A percentile compares a stretch with the other conserved stretches of the same genome.
Evolutionary conservation across 768 basidiomycete genomes (phyloP).

Genomic region (Mycena olivaceomarginata): DNA sequence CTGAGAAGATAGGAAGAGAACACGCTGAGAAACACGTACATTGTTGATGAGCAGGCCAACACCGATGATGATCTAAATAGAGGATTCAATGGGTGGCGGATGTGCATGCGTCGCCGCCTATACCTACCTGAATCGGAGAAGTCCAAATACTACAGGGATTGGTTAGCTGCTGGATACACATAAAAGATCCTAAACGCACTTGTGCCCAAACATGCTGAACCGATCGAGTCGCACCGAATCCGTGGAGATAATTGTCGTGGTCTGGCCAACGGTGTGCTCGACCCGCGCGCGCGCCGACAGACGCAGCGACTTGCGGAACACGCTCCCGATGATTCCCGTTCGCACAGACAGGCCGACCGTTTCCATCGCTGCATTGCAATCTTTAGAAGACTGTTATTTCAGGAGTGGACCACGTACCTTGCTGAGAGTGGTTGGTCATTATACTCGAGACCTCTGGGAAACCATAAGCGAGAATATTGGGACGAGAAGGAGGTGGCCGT

Average conservation of each 20-base stretch:
- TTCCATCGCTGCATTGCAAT: constrained; percentile 60
- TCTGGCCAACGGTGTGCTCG: constrained; percentile 78
- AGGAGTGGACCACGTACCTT: constrained; percentile 55
- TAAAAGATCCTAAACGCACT: constrained; percentile 53
- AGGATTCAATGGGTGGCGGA: neutral
- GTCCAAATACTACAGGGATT: constrained; percentile 69
- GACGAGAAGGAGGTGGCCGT: constrained; percentile 8
- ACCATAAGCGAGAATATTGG: constrained; percentile 49
- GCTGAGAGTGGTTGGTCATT: constrained; percentile 67
- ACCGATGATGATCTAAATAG: constrained; percentile 69
- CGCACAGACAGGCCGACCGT: constrained; percentile 68
- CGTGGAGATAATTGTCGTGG: constrained; percentile 82
- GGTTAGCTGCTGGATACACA: neutral
- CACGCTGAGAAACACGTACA: constrained; percentile 55
- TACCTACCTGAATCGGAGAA: constrained; percentile 73
- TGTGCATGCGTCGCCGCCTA: neutral
- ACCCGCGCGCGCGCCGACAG: constrained; percentile 76
- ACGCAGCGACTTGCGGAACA: constrained; percentile 82
- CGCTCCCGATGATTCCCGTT: constrained; percentile 65
- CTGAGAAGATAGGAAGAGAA: neutral
- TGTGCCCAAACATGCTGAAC: constrained; percentile 64
- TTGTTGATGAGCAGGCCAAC: constrained; percentile 78
- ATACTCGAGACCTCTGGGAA: constrained; percentile 63
- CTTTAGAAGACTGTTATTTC: neutral
- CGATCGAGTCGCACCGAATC: constrained; percentile 76